phyloP scores from a whole-genome alignment of 2,329 filamentous ascomycete species.

The Trichoderma koningiopsis region DNA sequence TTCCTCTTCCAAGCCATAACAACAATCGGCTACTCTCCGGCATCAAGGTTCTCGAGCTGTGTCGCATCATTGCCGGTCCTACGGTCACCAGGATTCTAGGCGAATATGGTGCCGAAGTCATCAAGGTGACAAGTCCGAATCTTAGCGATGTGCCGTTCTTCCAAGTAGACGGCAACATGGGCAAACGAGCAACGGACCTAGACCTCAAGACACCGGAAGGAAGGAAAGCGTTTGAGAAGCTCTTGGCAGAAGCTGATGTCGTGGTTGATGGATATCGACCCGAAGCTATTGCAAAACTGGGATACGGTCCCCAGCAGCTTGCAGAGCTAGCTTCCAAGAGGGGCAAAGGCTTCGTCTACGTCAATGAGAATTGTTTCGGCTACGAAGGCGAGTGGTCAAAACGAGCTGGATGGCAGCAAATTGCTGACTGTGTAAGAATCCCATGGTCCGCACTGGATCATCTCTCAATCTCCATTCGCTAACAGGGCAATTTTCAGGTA shows the following conservation, averaged over 20 bases:
- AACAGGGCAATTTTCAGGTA: constrained; percentile 41
- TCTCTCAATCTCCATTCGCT: not conserved
- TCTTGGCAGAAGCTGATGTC: constrained; percentile 65
- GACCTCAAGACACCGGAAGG: constrained; percentile 61
- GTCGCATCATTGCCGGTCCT: constrained; percentile 76
- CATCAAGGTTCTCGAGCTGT: constrained; percentile 73
- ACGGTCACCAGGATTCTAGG: constrained; percentile 69
- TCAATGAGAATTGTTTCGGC: constrained; percentile 73
- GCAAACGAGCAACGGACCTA: constrained; percentile 67
- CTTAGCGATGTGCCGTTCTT: constrained; percentile 74
- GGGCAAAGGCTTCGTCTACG: constrained; percentile 66
- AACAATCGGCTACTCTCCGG: constrained; percentile 51
- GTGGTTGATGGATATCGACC: constrained; percentile 70
- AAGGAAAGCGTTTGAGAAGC: constrained; percentile 56
- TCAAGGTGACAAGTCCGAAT: constrained; percentile 69
- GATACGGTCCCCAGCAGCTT: constrained; percentile 62
- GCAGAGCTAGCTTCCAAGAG: constrained; percentile 54
- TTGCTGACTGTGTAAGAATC: constrained; percentile 60
- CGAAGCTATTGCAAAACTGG: constrained; percentile 63
- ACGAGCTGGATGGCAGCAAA: constrained; percentile 71
- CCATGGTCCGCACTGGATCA: not conserved
- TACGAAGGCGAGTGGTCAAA: constrained; percentile 60
- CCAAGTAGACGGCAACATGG: constrained; percentile 71
- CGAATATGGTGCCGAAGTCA: constrained; percentile 74
- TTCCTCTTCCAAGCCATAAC: constrained; percentile 38